Base-by-base conservation (phyloP, 75 land plant genomes). In the Ceratopteris richardii region DNA sequence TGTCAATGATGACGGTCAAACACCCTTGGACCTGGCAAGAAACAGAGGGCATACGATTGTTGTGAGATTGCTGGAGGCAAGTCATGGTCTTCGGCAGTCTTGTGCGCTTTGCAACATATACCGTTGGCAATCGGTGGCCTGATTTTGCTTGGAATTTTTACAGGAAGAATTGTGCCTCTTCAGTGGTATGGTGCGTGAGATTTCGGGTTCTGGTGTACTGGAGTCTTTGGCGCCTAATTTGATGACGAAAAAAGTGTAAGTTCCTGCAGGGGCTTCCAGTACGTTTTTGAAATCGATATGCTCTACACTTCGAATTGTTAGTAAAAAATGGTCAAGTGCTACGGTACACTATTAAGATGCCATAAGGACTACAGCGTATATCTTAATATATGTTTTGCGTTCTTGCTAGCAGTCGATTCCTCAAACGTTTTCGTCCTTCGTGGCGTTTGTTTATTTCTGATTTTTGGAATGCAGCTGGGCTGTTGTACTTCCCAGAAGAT, bases 151-250 rank as follows among this genome's bases (percentile, higher is more conserved):
- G 27, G 3, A 1, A 3, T 1, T 36, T n/a, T 52, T 44, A 25
- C 62, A 90, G 91, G 70, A 63, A 26, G 69, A 79, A 23, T 66
- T 86, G 19, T 76, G 81, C 69, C 61, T 86, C 23, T 90, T 90
- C 60, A 67, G 78, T 78, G 96, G 96, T 37, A 75, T 77, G 87
- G 2, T 90, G 68, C 68, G 87, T 29, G 91, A 86, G 66, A 51
- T 86, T 29, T 63, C 73, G 67, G 87, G 85, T 13, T 85, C 78
- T 25, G 82, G 91, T 16, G 76, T 90, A 61, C 66, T 90, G 22
- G 96, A 80, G 65, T 46, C 72, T 46, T 39, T 80, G n/a, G 85
- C 81, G 56, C 80, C 80, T 28, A 76, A 78, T 52, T 74, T 74
- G 76, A 58, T 84, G 23, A 74, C 81, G 13, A 74, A 63, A 46